Evolutionary conservation across 2,329 filamentous ascomycete species (phyloP).

Genomic region (Neofusicoccum umdonicola): DNA sequence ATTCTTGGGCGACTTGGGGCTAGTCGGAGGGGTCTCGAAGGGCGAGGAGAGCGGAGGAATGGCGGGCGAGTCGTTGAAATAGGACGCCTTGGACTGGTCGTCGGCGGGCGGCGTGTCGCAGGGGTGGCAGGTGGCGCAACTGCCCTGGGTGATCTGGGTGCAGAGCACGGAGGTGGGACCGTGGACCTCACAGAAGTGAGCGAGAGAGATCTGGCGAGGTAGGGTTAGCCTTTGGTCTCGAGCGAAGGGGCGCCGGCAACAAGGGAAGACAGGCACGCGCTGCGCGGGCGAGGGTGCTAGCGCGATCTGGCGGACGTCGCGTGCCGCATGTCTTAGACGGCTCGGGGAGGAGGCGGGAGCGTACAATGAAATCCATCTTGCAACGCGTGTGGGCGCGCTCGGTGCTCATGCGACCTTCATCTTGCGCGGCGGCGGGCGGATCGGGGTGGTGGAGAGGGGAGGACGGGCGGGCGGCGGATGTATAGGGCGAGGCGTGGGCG

Average conservation of each 20-base stretch:
- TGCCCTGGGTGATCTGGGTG: constrained; percentile 56
- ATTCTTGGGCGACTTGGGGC: constrained; percentile 35
- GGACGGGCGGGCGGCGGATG: neutral
- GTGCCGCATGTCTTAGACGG: constrained; percentile 20
- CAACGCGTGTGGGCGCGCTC: constrained; percentile 6
- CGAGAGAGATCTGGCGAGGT: constrained; percentile 55
- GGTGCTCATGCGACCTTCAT: constrained; percentile 15
- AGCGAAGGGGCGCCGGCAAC: neutral
- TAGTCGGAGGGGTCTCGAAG: constrained; percentile 42
- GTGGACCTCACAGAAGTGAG: constrained; percentile 63
- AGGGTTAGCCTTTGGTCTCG: constrained; percentile 23
- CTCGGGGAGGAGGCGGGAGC: neutral
- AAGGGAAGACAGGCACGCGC: constrained; percentile 15
- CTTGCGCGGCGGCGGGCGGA: constrained; percentile 3
- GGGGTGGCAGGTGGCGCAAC: constrained; percentile 54
- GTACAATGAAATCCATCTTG: constrained; percentile 42
- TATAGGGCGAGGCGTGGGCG: neutral
- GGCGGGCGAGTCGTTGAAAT: constrained; percentile 30
- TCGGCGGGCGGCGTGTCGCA: constrained; percentile 43
- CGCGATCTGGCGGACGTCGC: constrained; percentile 11
- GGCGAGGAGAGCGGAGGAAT: constrained; percentile 34
- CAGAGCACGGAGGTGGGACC: constrained; percentile 62
- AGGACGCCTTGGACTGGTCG: constrained; percentile 33
- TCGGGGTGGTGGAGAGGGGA: neutral
- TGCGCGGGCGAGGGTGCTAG: constrained; percentile 22